Conservation (phyloP, 306 rosid species). For the Phaseolus lunatus region DNA sequence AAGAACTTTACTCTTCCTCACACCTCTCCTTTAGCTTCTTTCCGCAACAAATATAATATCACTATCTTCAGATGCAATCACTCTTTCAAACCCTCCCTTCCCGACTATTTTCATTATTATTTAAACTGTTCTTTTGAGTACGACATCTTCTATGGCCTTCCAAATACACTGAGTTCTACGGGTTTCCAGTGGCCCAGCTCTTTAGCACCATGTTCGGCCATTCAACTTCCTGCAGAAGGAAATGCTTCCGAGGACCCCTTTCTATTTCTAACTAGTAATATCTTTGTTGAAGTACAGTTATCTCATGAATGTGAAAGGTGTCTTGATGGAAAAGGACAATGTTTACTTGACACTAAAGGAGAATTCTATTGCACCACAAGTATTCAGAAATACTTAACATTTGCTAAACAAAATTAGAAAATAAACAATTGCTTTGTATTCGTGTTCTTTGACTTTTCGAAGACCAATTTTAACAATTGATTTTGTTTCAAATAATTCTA, state of each 20-base stretch:
- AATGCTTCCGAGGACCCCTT: neutral
- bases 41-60: neutral
- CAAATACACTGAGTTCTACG: neutral
- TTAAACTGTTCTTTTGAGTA: neutral
- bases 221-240: constrained; percentile 33
- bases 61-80: constrained; percentile 45
- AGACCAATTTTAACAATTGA: neutral
- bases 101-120: neutral
- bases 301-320: constrained; percentile 39
- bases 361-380: constrained; percentile 2
- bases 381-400: neutral
- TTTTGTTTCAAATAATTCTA: neutral
- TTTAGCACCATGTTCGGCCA: constrained; percentile 38
- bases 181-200: neutral
- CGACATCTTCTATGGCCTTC: constrained; percentile 27
- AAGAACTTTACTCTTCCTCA: constrained; percentile 35
- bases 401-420: neutral
- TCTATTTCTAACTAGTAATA: neutral
- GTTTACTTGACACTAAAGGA: constrained; percentile 20
- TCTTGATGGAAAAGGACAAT: constrained; percentile 14
- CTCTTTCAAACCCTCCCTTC: neutral
- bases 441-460: neutral
- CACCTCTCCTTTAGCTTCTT: constrained; percentile 29
- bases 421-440: neutral
- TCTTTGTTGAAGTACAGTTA: constrained; percentile 24